Evolutionary conservation across 768 basidiomycete genomes (phyloP).

Genomic region (Termitomyces sp.): DNA sequence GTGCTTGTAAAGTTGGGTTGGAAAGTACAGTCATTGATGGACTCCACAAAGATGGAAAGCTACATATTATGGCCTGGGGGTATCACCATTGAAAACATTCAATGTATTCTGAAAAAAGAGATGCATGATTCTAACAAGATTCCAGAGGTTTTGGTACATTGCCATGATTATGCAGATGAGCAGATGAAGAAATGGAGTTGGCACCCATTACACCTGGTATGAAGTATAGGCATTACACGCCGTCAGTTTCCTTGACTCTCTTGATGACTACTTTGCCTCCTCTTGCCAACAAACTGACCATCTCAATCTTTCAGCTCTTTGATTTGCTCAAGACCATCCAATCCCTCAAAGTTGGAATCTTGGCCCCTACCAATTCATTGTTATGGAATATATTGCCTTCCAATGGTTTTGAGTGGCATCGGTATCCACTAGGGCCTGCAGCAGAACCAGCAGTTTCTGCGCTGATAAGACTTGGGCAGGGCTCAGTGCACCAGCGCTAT

Average conservation of each 20-base stretch:
- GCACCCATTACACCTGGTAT: constrained; percentile 95
- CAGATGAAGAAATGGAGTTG: constrained; percentile 60
- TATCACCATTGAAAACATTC: constrained; percentile 83
- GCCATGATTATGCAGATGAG: constrained; percentile 72
- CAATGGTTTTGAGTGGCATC: constrained; percentile 46
- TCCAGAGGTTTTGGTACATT: constrained; percentile 72
- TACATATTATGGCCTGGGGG: constrained; percentile 94
- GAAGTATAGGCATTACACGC: constrained; percentile 98
- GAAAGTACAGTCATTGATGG: constrained; percentile 97
- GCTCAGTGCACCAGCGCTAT: no score
- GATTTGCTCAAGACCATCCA: constrained; percentile 30
- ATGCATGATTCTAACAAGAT: constrained; percentile 21
- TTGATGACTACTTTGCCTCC: constrained; percentile 47
- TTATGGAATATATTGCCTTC: constrained; percentile 29
- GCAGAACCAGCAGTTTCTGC: constrained; percentile 65
- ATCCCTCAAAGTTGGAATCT: constrained; percentile 55
- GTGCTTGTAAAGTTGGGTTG: constrained; percentile 80
- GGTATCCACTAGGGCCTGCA: constrained; percentile 44
- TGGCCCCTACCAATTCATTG: constrained; percentile 57
- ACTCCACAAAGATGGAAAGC: constrained; percentile 61
- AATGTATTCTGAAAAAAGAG: constrained; percentile 46
- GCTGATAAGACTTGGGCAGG: no score
- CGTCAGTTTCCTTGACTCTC: constrained; percentile 79
- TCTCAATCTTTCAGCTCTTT: constrained; percentile 32
- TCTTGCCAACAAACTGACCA: constrained; percentile 25